Percentiles rank a stretch among this genome's conserved stretches.
These are phyloP conservation scores for Nemania serpens DNA, from an alignment of 2,329 filamentous ascomycete genomes.

Conservation along the genomic window DNA sequence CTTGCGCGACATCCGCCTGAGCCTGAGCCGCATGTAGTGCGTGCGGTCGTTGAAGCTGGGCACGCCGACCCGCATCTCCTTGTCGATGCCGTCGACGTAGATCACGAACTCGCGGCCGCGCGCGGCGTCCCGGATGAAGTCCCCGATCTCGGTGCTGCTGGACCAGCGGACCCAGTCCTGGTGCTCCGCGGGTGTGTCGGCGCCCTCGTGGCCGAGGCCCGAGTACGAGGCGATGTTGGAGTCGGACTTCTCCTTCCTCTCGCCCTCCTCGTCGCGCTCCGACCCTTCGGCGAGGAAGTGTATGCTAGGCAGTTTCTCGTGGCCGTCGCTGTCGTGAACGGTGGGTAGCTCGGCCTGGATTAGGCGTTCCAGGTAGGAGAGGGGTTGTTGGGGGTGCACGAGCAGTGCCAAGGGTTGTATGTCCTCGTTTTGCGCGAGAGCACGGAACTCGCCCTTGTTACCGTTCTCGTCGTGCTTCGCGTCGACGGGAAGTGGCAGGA, in stretches of 20 bases:
- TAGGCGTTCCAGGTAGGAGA: conserved; percentile 86
- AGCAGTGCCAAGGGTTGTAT: conserved; percentile 86
- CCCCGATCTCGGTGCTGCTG: conserved; percentile 84
- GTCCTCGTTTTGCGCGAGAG: conserved; percentile 61
- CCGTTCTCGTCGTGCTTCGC: conserved; percentile 62
- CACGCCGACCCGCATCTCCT: conserved; percentile 76
- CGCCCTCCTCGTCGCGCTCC: conserved; percentile 59
- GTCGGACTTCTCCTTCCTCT: conserved; percentile 40
- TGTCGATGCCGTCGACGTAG: conserved; percentile 70
- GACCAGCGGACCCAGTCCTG: conserved; percentile 85
- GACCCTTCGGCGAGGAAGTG: conserved; percentile 81
- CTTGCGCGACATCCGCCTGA: conserved; percentile 71
- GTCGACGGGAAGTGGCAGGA: conserved; percentile 62
- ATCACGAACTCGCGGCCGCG: conserved; percentile 84
- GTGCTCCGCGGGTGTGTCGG: conserved; percentile 47
- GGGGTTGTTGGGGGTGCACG: conserved; percentile 85
- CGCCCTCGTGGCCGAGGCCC: conserved; percentile 68
- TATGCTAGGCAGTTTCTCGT: conserved; percentile 73
- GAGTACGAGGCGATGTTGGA: conserved; percentile 70
- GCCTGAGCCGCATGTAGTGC: conserved; percentile 77
- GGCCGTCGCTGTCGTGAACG: conserved; percentile 63
- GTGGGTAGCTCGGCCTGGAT: conserved; percentile 86
- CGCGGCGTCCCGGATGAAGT: conserved; percentile 90
- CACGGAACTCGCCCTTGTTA: conserved; percentile 42
- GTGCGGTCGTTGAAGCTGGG: conserved; percentile 91